Conservation (phyloP, 352 stramenopile genomes). For the Globisporangium spiculum region DNA sequence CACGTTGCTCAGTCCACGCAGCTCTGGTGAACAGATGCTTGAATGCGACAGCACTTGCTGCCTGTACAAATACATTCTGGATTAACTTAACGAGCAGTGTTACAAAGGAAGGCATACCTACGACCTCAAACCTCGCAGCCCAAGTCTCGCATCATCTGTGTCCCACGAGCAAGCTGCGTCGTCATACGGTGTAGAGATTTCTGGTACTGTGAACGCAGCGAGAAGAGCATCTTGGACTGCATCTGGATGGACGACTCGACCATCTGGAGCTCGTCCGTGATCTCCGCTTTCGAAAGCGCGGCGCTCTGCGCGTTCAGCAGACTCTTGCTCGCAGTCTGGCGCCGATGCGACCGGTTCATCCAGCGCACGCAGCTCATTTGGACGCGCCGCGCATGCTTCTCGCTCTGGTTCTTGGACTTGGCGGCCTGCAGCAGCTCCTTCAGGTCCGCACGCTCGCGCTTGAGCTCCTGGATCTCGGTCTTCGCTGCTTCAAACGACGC, state of each 20-base stretch:
- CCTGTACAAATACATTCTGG: neutral
- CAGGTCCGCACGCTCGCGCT: slow-evolving; percentile 42
- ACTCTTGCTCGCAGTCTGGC: slow-evolving; percentile 33
- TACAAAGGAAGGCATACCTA: slow-evolving; percentile 12
- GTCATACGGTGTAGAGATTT: slow-evolving; percentile 49
- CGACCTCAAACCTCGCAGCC: slow-evolving; percentile 7
- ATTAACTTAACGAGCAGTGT: neutral
- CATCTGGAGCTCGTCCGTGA: slow-evolving; percentile 38
- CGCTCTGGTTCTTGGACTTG: slow-evolving; percentile 40
- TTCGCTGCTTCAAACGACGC: slow-evolving; percentile 35
- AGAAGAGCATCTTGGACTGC: slow-evolving; percentile 45
- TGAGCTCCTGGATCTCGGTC: slow-evolving; percentile 41
- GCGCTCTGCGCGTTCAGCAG: slow-evolving; percentile 34
- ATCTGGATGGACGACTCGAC: slow-evolving; percentile 39
- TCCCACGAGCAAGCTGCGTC: slow-evolving; percentile 35
- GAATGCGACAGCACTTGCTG: neutral
- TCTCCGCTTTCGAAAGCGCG: slow-evolving; percentile 45
- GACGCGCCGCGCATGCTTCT: slow-evolving; percentile 46
- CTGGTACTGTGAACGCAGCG: slow-evolving; percentile 43
- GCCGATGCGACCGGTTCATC: slow-evolving; percentile 61
- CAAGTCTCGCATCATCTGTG: slow-evolving; percentile 34
- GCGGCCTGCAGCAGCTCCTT: slow-evolving; percentile 45
- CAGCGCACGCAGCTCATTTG: slow-evolving; percentile 70
- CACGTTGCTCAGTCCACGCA: slow-evolving; percentile 51
- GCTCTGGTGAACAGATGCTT: slow-evolving; percentile 41